Conservation (phyloP, 805 yeast species). For the Maudiozyma bulderi region DNA sequence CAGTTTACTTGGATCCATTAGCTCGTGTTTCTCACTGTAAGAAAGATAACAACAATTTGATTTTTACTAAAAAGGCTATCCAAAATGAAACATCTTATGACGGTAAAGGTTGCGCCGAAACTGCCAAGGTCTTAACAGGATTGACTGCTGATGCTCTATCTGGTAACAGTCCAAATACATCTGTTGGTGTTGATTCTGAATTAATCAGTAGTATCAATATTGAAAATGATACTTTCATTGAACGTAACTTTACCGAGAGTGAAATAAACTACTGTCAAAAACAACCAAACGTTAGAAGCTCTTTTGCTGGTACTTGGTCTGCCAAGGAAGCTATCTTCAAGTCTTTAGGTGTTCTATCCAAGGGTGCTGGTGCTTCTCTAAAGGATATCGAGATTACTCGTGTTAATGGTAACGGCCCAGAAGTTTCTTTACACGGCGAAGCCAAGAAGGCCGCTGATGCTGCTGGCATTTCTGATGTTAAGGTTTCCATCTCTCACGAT, state of each 20-base stretch:
- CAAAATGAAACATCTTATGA: conserved; percentile 40
- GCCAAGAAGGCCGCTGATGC: conserved; percentile 66
- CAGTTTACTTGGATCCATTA: conserved; percentile 92
- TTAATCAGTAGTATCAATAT: conserved; percentile 70
- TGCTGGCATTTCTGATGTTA: conserved; percentile 61
- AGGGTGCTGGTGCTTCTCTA: conserved; percentile 93
- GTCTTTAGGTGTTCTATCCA: conserved; percentile 76
- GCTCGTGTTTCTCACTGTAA: conserved; percentile 39
- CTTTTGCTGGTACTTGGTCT: conserved; percentile 97
- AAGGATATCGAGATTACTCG: conserved; percentile 82
- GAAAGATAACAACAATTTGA: conserved; percentile 32
- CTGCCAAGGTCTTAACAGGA: conserved; percentile 51
- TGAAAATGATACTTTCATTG: conserved; percentile 83
- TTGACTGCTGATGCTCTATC: conserved; percentile 40
- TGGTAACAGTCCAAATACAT: conserved; percentile 33
- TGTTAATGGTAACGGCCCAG: conserved; percentile 69
- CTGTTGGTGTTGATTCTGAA: conserved; percentile 96
- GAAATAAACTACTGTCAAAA: conserved; percentile 72
- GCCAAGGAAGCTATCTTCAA: conserved; percentile 99
- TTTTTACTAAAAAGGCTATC: conserved; percentile 40
- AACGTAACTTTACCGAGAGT: conserved; percentile 76
- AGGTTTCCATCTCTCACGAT: conserved; percentile 90
- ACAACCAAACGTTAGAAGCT: conserved; percentile 74
- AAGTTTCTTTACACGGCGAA: conserved; percentile 63
- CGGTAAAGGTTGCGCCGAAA: conserved; percentile 34